A percentile compares a stretch with the other conserved stretches of the same genome.
Evolutionary conservation across 2,329 filamentous ascomycete species (phyloP).

Genomic region (Colletotrichum magnum): DNA sequence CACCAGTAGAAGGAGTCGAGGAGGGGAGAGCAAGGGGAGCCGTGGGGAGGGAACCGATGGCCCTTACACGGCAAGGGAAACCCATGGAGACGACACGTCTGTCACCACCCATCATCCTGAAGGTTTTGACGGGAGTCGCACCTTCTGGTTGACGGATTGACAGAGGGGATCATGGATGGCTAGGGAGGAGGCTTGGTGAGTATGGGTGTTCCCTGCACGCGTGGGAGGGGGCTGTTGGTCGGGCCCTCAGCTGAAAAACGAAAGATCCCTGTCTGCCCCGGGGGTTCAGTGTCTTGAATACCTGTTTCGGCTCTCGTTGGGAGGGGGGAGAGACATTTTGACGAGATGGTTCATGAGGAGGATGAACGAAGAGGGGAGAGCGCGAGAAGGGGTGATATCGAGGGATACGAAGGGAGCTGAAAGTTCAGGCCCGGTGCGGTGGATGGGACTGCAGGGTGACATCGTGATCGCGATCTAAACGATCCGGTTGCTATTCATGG

Average conservation of each 20-base stretch:
- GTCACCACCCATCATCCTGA: slow-evolving; percentile 16
- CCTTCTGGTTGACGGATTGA: slow-evolving; percentile 12
- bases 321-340: slow-evolving; percentile 5
- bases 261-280: slow-evolving; percentile 4
- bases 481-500: not conserved
- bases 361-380: not conserved
- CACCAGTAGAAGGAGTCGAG: not conserved
- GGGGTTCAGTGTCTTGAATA: slow-evolving; percentile 13
- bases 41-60: not conserved
- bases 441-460: not conserved
- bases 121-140: slow-evolving; percentile 34
- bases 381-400: not conserved
- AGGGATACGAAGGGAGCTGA: slow-evolving; percentile 8
- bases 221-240: slow-evolving; percentile 1
- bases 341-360: not conserved
- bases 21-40: not conserved
- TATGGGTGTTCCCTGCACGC: slow-evolving; percentile 22
- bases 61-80: not conserved
- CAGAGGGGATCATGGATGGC: slow-evolving; percentile 5
- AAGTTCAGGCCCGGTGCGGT: slow-evolving; percentile 2
- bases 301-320: slow-evolving; percentile 20
- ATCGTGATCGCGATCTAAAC: slow-evolving; percentile 9
- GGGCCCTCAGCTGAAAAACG: not conserved
- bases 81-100: not conserved
- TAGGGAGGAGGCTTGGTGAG: not conserved